Base-by-base conservation (phyloP, 306 rosid species). In the Cercis canadensis region DNA sequence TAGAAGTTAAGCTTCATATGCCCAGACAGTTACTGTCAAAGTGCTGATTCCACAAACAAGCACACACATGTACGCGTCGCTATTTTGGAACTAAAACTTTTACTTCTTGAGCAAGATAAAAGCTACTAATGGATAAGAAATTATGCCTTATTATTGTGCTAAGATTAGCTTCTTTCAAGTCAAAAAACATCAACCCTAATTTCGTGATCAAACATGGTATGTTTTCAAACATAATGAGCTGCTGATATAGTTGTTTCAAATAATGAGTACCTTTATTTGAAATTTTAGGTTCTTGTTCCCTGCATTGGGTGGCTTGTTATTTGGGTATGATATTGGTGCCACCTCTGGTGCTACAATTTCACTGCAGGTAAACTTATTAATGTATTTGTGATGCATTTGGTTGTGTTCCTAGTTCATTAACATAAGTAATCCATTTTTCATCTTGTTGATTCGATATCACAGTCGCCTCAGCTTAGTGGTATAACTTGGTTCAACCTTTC, bases 261-360 rank as follows among this genome's bases (percentile, higher is more conserved):
- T 70, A 64, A 76, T 68, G 51, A 21, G 32, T 57, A 31, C 32
- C 15, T 37, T 44, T 2, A 69, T 70, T 73, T 72, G 41, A 78
- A 75, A 78, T 70, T 76, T 34, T 72, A 94, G 97, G 87, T 94
- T 94, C 76, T 56, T 94, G 70, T 90, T 93, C 75, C 98, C 98
- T 24, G 98, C 98, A 31, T 81, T 93, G 78, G 98, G 98, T 69
- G 98, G 98, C 81, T 86, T 94, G 73, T 87, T 94, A 76, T 94
- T 90, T 50, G 98, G 98, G 68, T 90, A 84, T 68, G 98, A 94
- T 81, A 94, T 94, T 56, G 98, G 98, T 71, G 97, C 96, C 83
- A 94, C 98, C 61, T 94, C 97, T 24, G 90, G 97, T 45, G 97
- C 97, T 70, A 78, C 98, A 58, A 21, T 94, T 67, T 90, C 98